Base-by-base conservation (phyloP, 495 filamentous ascomycete species). In the Tuber brumale region DNA sequence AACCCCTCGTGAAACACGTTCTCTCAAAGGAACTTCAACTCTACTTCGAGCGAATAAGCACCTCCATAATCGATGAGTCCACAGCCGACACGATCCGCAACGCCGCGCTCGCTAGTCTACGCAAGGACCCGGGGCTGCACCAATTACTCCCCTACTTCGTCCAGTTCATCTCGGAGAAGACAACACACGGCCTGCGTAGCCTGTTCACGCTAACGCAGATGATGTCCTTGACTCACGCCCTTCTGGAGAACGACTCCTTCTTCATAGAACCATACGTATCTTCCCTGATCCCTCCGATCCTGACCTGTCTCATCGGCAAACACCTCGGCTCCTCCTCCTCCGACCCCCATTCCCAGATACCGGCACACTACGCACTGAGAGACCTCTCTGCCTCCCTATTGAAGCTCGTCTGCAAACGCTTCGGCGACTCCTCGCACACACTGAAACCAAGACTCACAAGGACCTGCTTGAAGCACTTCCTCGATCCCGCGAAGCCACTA, bases 101-200 rank as follows among this genome's bases (percentile, higher is more conserved):
- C 14, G 95, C 96, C 0, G 96, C 92, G 0, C 87, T 97, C 23
- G 90, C 91, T 42, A 94, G 92, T 61, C 87, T 98, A 27, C 87
- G 90, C 10, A 90, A 92, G 75, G 95, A 99, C 79, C 93, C 95
- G 0, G 94, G 95, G 71, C 87, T 98, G 10, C 96, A 98, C 82
- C 95, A 99, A 84, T 89, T 99, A 27, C 89, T 97, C 19, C 94
- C 95, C 1, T 99, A 99, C 84, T 97, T 98, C 80, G 90, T 97
- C 57, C 92, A 95, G 81, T 98, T 97, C 84, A 92, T 97, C 78
- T 89, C 93, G 2, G 93, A 97, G 83, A 96, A 97, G 84, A 93
- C 98, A 71, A 97, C 95, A 0, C 95, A 98, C 83, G 90, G 88
- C 74, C 87, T 97, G 71, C 93, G 95, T 79, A 89, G 94, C 84